Percentiles rank a stretch among this genome's conserved stretches.
phyloP scores from a whole-genome alignment of 192 early-diverging fungal genomes.

The Backusella tuberculispora region DNA sequence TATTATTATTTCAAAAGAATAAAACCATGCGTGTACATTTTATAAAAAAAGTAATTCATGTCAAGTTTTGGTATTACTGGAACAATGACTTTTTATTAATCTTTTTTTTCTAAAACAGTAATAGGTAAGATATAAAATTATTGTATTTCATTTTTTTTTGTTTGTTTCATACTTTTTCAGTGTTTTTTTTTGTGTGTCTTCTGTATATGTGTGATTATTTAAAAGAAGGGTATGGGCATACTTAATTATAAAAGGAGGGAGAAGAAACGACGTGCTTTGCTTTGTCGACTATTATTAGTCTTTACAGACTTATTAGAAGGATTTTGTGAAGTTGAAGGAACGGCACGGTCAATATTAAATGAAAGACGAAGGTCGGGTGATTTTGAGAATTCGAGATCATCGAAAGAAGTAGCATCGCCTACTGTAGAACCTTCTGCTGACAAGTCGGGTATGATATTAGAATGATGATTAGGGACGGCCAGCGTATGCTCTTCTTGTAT shows the following conservation, averaged over 20 bases:
- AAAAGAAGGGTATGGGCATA: conserved; percentile 19
- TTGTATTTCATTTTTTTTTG: not conserved
- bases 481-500: not conserved
- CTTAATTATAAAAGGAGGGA: conserved; percentile 25
- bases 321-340: not conserved
- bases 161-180: conserved; percentile 1
- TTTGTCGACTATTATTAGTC: conserved; percentile 10
- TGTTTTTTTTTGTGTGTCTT: not conserved
- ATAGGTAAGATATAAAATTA: not conserved
- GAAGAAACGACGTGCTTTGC: conserved; percentile 26
- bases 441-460: conserved; percentile 10
- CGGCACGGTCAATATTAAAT: conserved; percentile 21
- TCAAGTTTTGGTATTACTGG: conserved; percentile 1
- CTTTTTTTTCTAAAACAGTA: not conserved
- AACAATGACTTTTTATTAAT: not conserved
- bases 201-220: not conserved
- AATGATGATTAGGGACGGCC: no score
- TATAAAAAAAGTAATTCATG: conserved; percentile 5
- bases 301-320: conserved; percentile 1
- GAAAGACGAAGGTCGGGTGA: conserved; percentile 24
- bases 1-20: not conserved
- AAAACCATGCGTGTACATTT: not conserved
- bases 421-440: not conserved
- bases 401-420: not conserved
- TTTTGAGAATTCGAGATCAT: conserved; percentile 26